Base-by-base conservation (phyloP, 345 rosid species). In the Physaria fendleri region DNA sequence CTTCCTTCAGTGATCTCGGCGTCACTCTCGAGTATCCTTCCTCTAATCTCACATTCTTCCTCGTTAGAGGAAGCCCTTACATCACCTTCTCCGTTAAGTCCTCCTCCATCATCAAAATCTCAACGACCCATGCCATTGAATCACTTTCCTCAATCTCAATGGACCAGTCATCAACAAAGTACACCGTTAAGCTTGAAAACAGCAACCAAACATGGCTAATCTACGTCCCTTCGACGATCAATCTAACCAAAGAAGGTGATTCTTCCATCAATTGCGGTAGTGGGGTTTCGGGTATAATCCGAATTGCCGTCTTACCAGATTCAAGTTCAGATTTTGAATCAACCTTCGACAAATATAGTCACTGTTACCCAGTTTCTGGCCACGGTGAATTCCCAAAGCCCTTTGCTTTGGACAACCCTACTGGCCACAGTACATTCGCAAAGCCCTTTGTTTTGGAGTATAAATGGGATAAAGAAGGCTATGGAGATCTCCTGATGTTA, bases 61-160 rank as follows among this genome's bases (percentile, higher is more conserved):
- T 93, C 30, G 91, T 78, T 5, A 72, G 99, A 56, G 97, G 99
- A 18, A 83, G 92, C 65, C 97, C 99, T 15, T 89, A 77, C 58
- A 22, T 93, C 56, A 93, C 99, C 29, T 87, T 65, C 62, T 78
- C 85, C 2, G 76, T 89, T 9, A 74, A 62, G 5, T 71, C 82
- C 8, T 56, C 82, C 3, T 55, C 87, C 63, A 63, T n/a, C n/a
- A n/a, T n/a, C n/a, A n/a, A n/a, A n/a, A n/a, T n/a, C n/a, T n/a
- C n/a, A n/a, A n/a, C n/a, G n/a, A n/a, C n/a, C n/a, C n/a, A n/a
- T n/a, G n/a, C n/a, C n/a, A n/a, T n/a, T n/a, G n/a, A n/a, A n/a
- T n/a, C n/a, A n/a, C n/a, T n/a, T n/a, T n/a, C n/a, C n/a, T n/a
- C 72, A 15, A 78, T 93, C 66, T 80, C 94, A 8, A 86, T 97